These are phyloP conservation scores for Aspergillus ibericus DNA, from an alignment of 2,329 filamentous ascomycete genomes.

Conservation along the genomic window DNA sequence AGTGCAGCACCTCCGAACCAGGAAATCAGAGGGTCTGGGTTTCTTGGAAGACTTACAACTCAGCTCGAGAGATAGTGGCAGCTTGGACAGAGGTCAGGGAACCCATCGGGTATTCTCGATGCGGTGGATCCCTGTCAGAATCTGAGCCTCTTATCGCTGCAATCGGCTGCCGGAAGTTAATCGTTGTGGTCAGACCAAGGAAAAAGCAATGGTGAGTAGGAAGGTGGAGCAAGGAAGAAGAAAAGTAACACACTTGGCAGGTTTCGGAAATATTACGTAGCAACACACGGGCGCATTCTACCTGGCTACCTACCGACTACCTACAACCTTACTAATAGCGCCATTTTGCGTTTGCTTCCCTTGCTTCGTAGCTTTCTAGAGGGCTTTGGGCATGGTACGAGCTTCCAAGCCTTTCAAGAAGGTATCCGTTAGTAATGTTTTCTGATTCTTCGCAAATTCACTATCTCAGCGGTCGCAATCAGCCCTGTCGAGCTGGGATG, in stretches of 20 bases:
- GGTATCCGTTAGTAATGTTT: not conserved
- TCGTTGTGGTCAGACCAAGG: not conserved
- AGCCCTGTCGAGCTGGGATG: not conserved
- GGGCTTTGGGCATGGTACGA: slow-evolving; percentile 6
- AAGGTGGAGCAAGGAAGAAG: not conserved
- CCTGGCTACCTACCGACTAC: not conserved
- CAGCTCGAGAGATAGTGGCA: not conserved
- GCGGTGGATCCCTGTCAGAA: slow-evolving; percentile 2
- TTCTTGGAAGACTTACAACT: not conserved
- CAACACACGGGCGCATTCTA: not conserved
- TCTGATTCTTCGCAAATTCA: not conserved
- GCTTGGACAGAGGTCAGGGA: not conserved
- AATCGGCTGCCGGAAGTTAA: not conserved
- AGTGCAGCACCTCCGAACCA: not conserved
- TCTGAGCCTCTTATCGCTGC: slow-evolving; percentile 1
- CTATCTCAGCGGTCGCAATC: not conserved
- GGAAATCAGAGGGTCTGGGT: not conserved
- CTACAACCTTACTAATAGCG: not conserved
- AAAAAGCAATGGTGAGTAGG: slow-evolving; percentile 4
- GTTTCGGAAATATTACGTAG: slow-evolving; percentile 2
- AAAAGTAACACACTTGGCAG: not conserved
- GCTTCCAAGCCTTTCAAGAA: not conserved
- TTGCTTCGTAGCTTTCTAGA: slow-evolving; percentile 8
- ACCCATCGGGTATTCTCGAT: not conserved
- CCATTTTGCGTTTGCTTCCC: slow-evolving; percentile 2